Evolutionary conservation across 2,329 filamentous ascomycete species (phyloP).

Genomic region (Colletotrichum sp.): DNA sequence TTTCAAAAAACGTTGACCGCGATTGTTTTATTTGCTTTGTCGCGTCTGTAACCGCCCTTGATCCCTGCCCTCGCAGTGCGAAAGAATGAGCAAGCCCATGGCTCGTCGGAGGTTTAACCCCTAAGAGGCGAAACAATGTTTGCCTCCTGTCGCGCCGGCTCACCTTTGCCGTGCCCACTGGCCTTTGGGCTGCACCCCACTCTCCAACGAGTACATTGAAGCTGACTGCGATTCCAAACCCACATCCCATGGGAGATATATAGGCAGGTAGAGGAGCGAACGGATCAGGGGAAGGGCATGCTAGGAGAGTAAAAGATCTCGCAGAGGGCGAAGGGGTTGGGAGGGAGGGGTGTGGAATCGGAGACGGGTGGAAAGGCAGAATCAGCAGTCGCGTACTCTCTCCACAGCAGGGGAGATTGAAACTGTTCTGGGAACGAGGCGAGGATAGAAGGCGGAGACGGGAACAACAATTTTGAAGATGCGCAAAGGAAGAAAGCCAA

Average conservation of each 20-base stretch:
- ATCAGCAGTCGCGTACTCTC: not conserved
- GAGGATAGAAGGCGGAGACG: not conserved
- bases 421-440: not conserved
- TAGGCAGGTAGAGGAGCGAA: not conserved
- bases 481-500: not conserved
- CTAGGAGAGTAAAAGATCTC: not conserved
- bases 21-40: not conserved
- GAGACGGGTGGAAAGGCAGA: not conserved
- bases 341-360: not conserved
- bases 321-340: not conserved
- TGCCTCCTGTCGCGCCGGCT: slow-evolving; percentile 3
- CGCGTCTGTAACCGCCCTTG: not conserved
- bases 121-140: slow-evolving; percentile 14
- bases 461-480: not conserved
- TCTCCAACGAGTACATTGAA: not conserved
- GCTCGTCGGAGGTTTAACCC: not conserved
- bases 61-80: not conserved
- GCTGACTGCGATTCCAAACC: not conserved
- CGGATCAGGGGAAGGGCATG: not conserved
- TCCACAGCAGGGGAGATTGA: slow-evolving; percentile 2
- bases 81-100: not conserved
- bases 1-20: not conserved
- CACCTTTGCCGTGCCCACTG: not conserved
- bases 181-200: not conserved
- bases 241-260: not conserved